Conservation (phyloP, 1,139 yeast species). For the Geotrichum candidum region DNA sequence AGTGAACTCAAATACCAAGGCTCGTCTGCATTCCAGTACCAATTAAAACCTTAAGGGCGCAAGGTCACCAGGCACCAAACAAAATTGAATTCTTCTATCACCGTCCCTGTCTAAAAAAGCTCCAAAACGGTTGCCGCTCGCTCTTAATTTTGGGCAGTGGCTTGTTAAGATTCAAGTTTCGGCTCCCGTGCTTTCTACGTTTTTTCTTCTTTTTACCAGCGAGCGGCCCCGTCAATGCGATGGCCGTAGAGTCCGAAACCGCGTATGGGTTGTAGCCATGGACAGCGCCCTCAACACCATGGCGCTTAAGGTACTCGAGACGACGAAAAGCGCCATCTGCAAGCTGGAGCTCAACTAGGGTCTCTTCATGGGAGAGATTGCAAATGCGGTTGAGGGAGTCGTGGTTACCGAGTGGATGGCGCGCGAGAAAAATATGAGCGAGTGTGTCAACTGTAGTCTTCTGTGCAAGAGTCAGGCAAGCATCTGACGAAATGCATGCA, state of each 20-base stretch:
- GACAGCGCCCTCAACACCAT: neutral
- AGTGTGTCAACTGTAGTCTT: neutral
- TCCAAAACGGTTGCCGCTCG: neutral
- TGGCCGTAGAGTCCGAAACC: neutral
- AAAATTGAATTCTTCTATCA: neutral
- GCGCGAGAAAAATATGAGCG: neutral
- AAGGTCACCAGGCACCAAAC: neutral
- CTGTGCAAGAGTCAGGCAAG: neutral
- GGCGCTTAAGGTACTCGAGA: neutral
- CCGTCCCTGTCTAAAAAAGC: neutral
- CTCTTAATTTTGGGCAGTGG: neutral
- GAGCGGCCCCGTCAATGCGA: neutral
- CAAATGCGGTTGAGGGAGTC: slow-evolving; percentile 10
- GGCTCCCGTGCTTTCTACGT: neutral
- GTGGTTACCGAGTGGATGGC: neutral
- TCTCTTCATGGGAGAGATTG: neutral
- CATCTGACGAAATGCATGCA: neutral
- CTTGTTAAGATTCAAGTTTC: neutral
- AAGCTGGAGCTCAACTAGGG: neutral
- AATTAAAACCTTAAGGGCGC: neutral
- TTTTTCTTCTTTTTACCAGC: neutral
- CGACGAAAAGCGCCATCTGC: neutral
- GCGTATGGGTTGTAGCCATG: neutral
- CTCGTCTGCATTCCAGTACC: neutral
- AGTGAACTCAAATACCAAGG: neutral